Evolutionary conservation across 306 rosid species (phyloP), one percentile per base, ranked within the genome.

Genomic region (Quillaja saponaria): DNA sequence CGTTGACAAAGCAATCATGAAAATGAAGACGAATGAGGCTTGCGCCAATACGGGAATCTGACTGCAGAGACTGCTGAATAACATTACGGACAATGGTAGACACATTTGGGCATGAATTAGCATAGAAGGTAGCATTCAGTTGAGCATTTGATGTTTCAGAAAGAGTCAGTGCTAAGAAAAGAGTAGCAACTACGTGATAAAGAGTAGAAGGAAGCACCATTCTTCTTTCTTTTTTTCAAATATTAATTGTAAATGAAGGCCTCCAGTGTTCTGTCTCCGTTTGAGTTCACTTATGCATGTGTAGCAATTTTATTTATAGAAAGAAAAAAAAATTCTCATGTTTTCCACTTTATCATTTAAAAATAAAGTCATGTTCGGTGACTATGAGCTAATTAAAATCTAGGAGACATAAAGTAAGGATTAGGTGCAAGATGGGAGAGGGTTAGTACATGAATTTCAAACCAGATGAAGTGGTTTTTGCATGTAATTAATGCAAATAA

Each of bases 1-100:
- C 89, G 51, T 81, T 51, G 58, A 86, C 90, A 59, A 86, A 83
- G 78, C 95, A 83, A 53, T 86, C 85, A 6, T 83, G 95, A 39
- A 86, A 86, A 59, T 83, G 95, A 13, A 86, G 85, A 1, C 87
- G 87, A 67, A 33, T 19, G 54, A 86, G 74, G 81, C 90, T 86
- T 9, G 90, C 95, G 6, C 69, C 81, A 28, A 83, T 79, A 9
- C 90, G 66, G 7, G 84, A 17, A 62, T 86, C 87, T 15, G 90
- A 83, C 44, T 74, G 79, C 34, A 81, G 67, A 63, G 90, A 89
- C 3, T 67, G 72, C 64, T 69, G 82, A 50, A 86, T 71, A 1
- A 16, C 82, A n/a, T 13, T 72, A 1, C 79, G 41, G 3, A 86
- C 87, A 0, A 81, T 83, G 57, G 72, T 39, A 12, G 90, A 76